These are phyloP conservation scores for Tetracentron sinense DNA, from an alignment of 164 flowering plant species.

Conservation along the genomic window DNA sequence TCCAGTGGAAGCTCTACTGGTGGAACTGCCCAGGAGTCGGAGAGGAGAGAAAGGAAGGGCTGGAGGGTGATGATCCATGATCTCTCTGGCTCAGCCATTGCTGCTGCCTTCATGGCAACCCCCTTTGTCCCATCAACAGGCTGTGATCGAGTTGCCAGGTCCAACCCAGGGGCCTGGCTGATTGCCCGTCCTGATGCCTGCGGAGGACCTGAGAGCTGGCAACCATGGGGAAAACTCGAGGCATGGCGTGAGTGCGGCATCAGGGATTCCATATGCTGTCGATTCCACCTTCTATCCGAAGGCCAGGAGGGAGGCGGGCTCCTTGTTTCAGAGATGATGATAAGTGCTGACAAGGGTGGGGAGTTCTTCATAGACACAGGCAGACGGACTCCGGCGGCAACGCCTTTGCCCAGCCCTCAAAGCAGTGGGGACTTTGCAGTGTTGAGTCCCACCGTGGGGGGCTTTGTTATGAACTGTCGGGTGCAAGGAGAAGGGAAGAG, in stretches of 20 bases:
- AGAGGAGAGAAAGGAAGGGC: conserved; percentile 79
- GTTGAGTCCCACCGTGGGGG: conserved; percentile 43
- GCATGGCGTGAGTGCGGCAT: conserved; percentile 89
- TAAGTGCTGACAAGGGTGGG: conserved; percentile 82
- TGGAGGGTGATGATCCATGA: conserved; percentile 93
- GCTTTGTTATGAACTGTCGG: conserved; percentile 85
- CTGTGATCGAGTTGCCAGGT: conserved; percentile 82
- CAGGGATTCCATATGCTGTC: conserved; percentile 61
- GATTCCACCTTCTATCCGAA: conserved; percentile 65
- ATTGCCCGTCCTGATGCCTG: conserved; percentile 67
- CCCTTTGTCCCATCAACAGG: conserved; percentile 93
- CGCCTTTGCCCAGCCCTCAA: conserved; percentile 72
- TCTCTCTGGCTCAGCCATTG: conserved; percentile 90
- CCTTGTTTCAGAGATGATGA: conserved; percentile 63
- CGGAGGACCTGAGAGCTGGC: conserved; percentile 71
- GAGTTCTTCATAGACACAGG: conserved; percentile 76
- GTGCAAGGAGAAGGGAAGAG: conserved; percentile 79
- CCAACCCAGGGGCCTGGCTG: conserved; percentile 95
- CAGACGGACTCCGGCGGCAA: conserved; percentile 40
- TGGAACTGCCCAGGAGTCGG: conserved; percentile 37
- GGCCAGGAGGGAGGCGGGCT: conserved; percentile 54
- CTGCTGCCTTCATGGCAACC: conserved; percentile 91
- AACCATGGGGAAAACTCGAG: conserved; percentile 94
- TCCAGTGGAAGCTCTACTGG: conserved; percentile 34
- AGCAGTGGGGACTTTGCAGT: conserved; percentile 78